Percentiles rank a stretch among this genome's conserved stretches.
Conservation (phyloP, 2,329 filamentous ascomycete genomes). For the Cytospora chrysosperma region DNA sequence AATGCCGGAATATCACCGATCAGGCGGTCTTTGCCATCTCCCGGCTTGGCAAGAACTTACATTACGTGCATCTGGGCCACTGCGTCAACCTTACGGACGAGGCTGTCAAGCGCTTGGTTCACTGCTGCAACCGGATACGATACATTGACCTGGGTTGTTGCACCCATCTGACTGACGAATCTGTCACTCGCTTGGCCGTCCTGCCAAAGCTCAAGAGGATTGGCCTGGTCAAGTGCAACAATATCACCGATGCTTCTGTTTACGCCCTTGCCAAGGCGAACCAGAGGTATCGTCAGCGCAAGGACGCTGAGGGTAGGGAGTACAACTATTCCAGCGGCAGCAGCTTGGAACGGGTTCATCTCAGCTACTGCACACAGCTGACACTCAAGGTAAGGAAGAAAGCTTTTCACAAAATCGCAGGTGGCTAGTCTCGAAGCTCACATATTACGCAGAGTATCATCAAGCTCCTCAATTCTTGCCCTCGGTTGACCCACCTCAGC, state of each 20-base stretch:
- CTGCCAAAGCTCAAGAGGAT: constrained; percentile 94
- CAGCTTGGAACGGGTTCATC: constrained; percentile 87
- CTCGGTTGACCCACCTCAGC: constrained; percentile 88
- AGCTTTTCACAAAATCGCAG: background rate
- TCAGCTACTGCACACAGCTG: constrained; percentile 89
- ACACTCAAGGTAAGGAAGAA: constrained; percentile 67
- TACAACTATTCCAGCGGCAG: constrained; percentile 55
- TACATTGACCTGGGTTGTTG: constrained; percentile 99
- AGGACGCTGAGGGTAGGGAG: constrained; percentile 48
- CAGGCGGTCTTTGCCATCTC: constrained; percentile 83
- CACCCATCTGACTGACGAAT: constrained; percentile 80
- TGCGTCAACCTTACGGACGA: constrained; percentile 88
- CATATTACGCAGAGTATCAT: constrained; percentile 73
- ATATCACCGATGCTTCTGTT: constrained; percentile 88
- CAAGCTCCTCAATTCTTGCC: constrained; percentile 83
- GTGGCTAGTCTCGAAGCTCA: constrained; percentile 17
- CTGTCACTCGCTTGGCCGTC: constrained; percentile 77
- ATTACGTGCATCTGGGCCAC: constrained; percentile 94
- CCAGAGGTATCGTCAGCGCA: constrained; percentile 48
- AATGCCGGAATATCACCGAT: constrained; percentile 92
- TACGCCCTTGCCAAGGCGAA: constrained; percentile 75
- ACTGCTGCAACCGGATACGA: constrained; percentile 85
- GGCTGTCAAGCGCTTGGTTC: constrained; percentile 80
- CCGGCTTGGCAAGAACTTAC: constrained; percentile 88
- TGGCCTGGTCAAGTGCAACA: constrained; percentile 88